Percentiles rank a stretch among this genome's conserved stretches.
Conservation (phyloP, 2,329 filamentous ascomycete species). For the Akanthomyces dipterigenus region DNA sequence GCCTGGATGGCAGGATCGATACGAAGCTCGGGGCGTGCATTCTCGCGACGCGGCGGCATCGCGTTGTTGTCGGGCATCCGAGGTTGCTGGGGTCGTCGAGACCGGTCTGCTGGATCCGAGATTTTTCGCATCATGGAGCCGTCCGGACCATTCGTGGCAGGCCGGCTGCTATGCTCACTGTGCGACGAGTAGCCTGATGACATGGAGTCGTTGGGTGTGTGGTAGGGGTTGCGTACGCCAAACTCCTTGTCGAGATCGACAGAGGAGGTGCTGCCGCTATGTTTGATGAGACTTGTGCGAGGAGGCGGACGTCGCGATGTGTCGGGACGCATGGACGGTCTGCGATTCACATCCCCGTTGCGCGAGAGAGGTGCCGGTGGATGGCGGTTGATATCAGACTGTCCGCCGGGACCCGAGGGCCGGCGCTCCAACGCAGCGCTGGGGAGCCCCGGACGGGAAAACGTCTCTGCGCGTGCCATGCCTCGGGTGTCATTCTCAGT, state of each 20-base stretch:
- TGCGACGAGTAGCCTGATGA: conserved; percentile 58
- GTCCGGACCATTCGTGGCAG: conserved; percentile 47
- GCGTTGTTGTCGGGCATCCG: conserved; percentile 37
- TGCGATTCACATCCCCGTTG: conserved; percentile 19
- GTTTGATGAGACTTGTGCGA: conserved; percentile 40
- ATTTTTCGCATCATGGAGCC: conserved; percentile 18
- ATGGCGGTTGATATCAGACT: conserved; percentile 25
- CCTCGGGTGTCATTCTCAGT: conserved; percentile 30
- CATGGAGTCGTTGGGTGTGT: conserved; percentile 56
- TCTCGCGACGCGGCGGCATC: conserved; percentile 38
- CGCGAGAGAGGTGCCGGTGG: background rate
- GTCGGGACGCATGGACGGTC: conserved; percentile 34
- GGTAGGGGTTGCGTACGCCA: conserved; percentile 56
- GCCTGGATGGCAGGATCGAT: conserved; percentile 27
- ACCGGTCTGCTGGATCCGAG: background rate
- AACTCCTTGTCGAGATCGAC: conserved; percentile 56
- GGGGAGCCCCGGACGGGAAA: conserved; percentile 35
- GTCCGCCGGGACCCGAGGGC: conserved; percentile 41
- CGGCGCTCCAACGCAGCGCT: conserved; percentile 34
- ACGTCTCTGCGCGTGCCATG: conserved; percentile 45
- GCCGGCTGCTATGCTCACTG: conserved; percentile 49
- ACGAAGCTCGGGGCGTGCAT: conserved; percentile 23
- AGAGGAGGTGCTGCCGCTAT: conserved; percentile 31
- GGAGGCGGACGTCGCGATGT: conserved; percentile 48
- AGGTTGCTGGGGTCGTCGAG: background rate